A percentile compares a stretch with the other conserved stretches of the same genome.
Evolutionary conservation across 2,329 filamentous ascomycete genomes (phyloP).

Genomic region (Aspergillus pseudotamarii): DNA sequence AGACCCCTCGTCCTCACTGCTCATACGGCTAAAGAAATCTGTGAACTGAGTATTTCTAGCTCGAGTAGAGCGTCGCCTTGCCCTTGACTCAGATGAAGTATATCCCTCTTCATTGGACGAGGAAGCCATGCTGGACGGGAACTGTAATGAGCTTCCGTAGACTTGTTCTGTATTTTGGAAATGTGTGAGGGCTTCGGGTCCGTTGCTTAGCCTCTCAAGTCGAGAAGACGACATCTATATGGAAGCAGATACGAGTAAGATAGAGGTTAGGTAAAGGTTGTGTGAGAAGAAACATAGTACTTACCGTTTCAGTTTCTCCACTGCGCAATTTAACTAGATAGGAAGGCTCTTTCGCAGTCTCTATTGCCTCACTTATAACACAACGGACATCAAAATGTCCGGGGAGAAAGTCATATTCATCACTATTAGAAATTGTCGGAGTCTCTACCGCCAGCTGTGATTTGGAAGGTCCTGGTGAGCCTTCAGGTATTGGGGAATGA

Average conservation of each 20-base stretch:
- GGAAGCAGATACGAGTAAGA: slow-evolving; percentile 8
- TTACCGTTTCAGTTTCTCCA: slow-evolving; percentile 39
- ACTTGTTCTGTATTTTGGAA: slow-evolving; percentile 21
- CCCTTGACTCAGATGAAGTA: slow-evolving; percentile 5
- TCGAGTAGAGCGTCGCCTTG: slow-evolving; percentile 15
- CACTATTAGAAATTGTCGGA: slow-evolving; percentile 31
- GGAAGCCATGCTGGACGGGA: slow-evolving; percentile 3
- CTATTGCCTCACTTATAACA: slow-evolving; percentile 32
- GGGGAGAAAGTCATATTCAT: slow-evolving; percentile 43
- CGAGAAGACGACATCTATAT: slow-evolving; percentile 31
- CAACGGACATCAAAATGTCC: slow-evolving; percentile 40
- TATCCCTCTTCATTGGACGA: slow-evolving; percentile 18
- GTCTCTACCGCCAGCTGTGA: slow-evolving; percentile 30
- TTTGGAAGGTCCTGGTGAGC: background rate
- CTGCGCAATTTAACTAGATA: slow-evolving; percentile 41
- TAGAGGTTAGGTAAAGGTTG: background rate
- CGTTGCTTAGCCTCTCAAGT: slow-evolving; percentile 34
- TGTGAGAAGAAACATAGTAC: slow-evolving; percentile 17
- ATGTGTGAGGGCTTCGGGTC: slow-evolving; percentile 26
- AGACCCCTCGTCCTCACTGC: slow-evolving; percentile 22
- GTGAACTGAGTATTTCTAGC: slow-evolving; percentile 20
- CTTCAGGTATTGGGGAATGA: background rate
- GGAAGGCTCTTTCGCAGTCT: slow-evolving; percentile 22
- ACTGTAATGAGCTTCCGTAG: slow-evolving; percentile 9
- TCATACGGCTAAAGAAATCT: slow-evolving; percentile 20